These are phyloP conservation scores for Vaccinium corymbosum DNA, from an alignment of 148 eudicot species.

Conservation along the genomic window DNA sequence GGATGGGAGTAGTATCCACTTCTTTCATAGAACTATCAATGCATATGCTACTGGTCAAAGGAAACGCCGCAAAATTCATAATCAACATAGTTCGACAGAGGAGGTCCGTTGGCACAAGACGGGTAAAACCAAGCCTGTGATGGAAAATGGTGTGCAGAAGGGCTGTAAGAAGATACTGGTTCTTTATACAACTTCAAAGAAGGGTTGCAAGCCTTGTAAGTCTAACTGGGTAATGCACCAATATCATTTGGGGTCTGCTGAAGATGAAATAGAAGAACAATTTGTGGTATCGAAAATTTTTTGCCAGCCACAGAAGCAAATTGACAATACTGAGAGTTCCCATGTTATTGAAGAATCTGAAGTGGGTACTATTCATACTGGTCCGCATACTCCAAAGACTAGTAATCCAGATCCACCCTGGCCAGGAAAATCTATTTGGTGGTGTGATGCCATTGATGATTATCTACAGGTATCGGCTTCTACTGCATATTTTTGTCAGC, in stretches of 20 bases:
- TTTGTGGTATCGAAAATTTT: slow-evolving; percentile 72
- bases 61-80: slow-evolving; percentile 60
- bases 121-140: slow-evolving; percentile 64
- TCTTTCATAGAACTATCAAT: slow-evolving; percentile 61
- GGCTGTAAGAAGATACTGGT: slow-evolving; percentile 83
- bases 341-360: slow-evolving; percentile 27
- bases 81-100: slow-evolving; percentile 25
- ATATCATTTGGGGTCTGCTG: slow-evolving; percentile 65
- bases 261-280: slow-evolving; percentile 60
- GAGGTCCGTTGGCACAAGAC: slow-evolving; percentile 82
- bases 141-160: slow-evolving; percentile 58
- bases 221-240: slow-evolving; percentile 89
- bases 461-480: slow-evolving; percentile 34
- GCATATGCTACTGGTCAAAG: slow-evolving; percentile 75
- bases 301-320: slow-evolving; percentile 43
- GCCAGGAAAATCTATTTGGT: slow-evolving; percentile 28
- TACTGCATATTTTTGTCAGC: background rate
- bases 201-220: slow-evolving; percentile 52
- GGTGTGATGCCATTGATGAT: slow-evolving; percentile 38
- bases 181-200: slow-evolving; percentile 46
- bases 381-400: slow-evolving; percentile 68
- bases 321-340: slow-evolving; percentile 25
- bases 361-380: slow-evolving; percentile 18
- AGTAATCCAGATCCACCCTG: slow-evolving; percentile 47
- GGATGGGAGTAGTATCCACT: slow-evolving; percentile 62